These are phyloP conservation scores for Neostapfia colusana DNA, from an alignment of 176 grass and related monocot species.

Conservation along the genomic window DNA sequence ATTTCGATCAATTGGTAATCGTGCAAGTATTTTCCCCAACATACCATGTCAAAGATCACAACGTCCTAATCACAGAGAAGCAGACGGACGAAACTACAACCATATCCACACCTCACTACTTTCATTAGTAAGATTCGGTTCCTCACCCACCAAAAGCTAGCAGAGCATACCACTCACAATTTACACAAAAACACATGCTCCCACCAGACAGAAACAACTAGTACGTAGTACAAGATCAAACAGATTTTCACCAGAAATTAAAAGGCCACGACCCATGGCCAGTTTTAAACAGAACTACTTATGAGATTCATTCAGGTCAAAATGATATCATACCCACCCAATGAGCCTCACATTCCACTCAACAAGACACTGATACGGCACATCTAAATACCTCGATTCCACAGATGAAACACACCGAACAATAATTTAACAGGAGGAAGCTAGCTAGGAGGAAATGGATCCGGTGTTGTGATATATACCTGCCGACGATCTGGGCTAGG, in stretches of 20 bases:
- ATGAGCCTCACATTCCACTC: not conserved
- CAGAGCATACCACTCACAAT: not conserved
- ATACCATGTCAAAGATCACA: not conserved
- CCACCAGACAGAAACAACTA: not conserved
- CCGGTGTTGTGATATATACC: conserved; percentile 40
- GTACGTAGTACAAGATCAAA: not conserved
- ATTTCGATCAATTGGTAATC: not conserved
- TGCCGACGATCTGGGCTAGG: conserved; percentile 58
- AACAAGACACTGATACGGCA: not conserved
- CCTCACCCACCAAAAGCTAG: not conserved
- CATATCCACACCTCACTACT: not conserved
- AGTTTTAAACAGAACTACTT: not conserved
- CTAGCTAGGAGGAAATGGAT: not conserved
- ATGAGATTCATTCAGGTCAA: conserved; percentile 27
- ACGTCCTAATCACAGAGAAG: not conserved
- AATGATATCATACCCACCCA: not conserved
- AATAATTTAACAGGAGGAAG: not conserved
- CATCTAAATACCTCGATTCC: not conserved
- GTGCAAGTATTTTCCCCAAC: not conserved
- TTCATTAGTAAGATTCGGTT: not conserved
- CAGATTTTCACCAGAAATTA: not conserved
- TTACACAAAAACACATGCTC: not conserved
- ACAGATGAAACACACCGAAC: not conserved
- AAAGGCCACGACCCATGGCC: not conserved
- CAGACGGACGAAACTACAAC: not conserved